Base-by-base conservation (phyloP, 2,329 filamentous ascomycete species). In the Fusarium caatingaense region DNA sequence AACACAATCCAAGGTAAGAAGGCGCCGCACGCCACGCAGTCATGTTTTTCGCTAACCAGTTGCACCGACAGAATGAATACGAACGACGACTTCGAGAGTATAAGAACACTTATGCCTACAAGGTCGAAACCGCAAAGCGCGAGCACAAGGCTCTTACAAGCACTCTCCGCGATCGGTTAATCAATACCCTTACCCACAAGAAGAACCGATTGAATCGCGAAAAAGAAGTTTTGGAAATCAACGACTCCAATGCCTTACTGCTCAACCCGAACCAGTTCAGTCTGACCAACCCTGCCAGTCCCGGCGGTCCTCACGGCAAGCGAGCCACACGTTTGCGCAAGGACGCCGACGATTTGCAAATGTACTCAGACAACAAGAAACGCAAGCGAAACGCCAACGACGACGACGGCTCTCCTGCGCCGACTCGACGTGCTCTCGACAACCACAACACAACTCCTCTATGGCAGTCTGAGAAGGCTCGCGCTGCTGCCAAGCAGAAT, bases 1-100 rank as follows among this genome's bases (percentile, higher is more conserved):
- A 76, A 91, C 92, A 9, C 88, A 91, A 76, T 88, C 97, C 71
- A 91, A 92, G 86, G 96, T 97, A 85, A 76, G 88, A 79, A 30
- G 21, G 45, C 41, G 62, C 57, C n/a, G 37, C 23, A 59, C 25
- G 44, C 42, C 48, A 46, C 34, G 45, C 34, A 47, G 27, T 18
- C 20, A 56, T 40, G 51, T 46, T 54, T 56, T 49, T 48, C 55
- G 50, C 71, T 76, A 69, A 71, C 61, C 12, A 40, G 28, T 30
- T 37, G 48, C 47, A 34, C 53, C 46, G 61, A 49, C 72, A 91
- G 89, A 84, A 86, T 66, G 88, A 91, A 68, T 89, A 87, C 75
- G 87, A 90, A 51, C 86, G 88, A 72, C 89, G 89, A 75, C 82
- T 86, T 34, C 84, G 85, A 72, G 85, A 90, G 60, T 85, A 88